Evolutionary conservation across 352 stramenopile species (phyloP).

Genomic region (Phytophthora pluvialis): DNA sequence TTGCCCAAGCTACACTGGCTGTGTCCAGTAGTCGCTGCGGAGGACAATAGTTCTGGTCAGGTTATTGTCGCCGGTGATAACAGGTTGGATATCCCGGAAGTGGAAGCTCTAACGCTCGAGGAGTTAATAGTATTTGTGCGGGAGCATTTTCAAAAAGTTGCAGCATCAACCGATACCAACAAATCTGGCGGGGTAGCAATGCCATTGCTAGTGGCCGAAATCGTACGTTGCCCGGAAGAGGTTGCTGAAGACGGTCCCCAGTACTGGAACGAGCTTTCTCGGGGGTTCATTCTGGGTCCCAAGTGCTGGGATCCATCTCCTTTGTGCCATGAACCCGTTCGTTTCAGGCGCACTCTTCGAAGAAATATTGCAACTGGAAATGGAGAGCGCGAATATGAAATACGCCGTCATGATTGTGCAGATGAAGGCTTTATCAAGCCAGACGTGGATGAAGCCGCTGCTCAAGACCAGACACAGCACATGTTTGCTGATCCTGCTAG

Average conservation of each 20-base stretch:
- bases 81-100: conserved; percentile 35
- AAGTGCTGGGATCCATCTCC: conserved; percentile 66
- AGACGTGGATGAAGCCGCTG: conserved; percentile 35
- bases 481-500: conserved; percentile 38
- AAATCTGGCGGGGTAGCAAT: conserved; percentile 52
- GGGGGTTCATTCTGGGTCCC: conserved; percentile 66
- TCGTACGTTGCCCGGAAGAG: conserved; percentile 37
- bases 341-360: conserved; percentile 48
- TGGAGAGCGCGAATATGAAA: conserved; percentile 61
- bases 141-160: conserved; percentile 49
- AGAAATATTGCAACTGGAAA: conserved; percentile 26
- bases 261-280: conserved; percentile 60
- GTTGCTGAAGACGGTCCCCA: conserved; percentile 8
- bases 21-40: conserved; percentile 48
- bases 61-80: conserved; percentile 46
- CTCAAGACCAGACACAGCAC: conserved; percentile 33
- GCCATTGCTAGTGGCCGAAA: conserved; percentile 66
- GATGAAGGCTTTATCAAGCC: conserved; percentile 63
- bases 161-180: conserved; percentile 17
- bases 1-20: conserved; percentile 79
- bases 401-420: conserved; percentile 35
- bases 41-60: conserved; percentile 24
- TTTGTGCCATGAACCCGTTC: conserved; percentile 57
- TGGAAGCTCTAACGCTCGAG: conserved; percentile 42
- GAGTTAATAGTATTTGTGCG: conserved; percentile 44